Percentiles rank a stretch among this genome's conserved stretches.
Evolutionary conservation across 2,329 filamentous ascomycete genomes (phyloP).

Genomic region (Cladophialophora carrionii): DNA sequence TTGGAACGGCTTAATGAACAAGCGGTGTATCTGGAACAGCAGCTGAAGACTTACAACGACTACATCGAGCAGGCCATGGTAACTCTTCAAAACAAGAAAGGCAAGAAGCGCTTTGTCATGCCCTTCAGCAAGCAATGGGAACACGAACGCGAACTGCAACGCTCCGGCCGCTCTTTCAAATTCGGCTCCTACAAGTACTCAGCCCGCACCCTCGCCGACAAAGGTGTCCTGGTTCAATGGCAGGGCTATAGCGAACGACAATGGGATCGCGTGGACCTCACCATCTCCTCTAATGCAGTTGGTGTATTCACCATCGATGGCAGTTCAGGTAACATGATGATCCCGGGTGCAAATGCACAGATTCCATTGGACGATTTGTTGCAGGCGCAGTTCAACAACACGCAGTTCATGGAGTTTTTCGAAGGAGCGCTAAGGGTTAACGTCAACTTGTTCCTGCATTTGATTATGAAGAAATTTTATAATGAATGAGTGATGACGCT

Average conservation of each 20-base stretch:
- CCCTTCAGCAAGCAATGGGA: constrained; percentile 99
- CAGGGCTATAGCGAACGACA: constrained; percentile 77
- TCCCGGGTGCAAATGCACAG: constrained; percentile 86
- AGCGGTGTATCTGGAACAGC: constrained; percentile 88
- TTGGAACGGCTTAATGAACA: constrained; percentile 59
- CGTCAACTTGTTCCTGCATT: constrained; percentile 93
- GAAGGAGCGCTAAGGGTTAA: constrained; percentile 84
- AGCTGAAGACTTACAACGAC: constrained; percentile 97
- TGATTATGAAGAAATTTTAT: constrained; percentile 99
- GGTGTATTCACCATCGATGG: constrained; percentile 93
- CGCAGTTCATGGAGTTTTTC: constrained; percentile 94
- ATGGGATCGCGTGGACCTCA: constrained; percentile 91
- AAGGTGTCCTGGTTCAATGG: constrained; percentile 94
- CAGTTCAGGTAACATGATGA: constrained; percentile 88
- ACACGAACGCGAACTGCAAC: constrained; percentile 92
- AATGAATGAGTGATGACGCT: constrained; percentile 46
- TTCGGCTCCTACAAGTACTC: constrained; percentile 99
- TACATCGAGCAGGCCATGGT: constrained; percentile 99
- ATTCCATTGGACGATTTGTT: constrained; percentile 90
- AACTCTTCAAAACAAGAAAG: constrained; percentile 95
- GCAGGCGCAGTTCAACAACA: constrained; percentile 95
- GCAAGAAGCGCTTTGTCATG: constrained; percentile 88
- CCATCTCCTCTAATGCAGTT: constrained; percentile 90
- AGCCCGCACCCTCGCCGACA: constrained; percentile 82
- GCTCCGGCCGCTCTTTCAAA: constrained; percentile 88